A percentile compares a stretch with the other conserved stretches of the same genome.
Evolutionary conservation across 768 basidiomycete species (phyloP).

Genomic region (Psilocybe cyanescens): DNA sequence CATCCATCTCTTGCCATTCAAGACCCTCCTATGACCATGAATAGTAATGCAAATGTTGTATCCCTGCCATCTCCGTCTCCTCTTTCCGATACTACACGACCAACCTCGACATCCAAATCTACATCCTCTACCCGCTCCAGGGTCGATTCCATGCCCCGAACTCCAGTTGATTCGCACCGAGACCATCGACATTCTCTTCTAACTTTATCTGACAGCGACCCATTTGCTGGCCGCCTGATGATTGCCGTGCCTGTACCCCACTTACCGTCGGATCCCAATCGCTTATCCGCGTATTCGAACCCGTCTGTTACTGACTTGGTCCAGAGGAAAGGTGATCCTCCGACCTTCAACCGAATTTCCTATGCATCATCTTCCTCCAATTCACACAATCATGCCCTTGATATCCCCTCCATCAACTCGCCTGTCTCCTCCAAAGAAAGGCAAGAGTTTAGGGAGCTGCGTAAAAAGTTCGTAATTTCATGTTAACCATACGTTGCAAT

Average conservation of each 20-base stretch:
- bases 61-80: conserved; percentile 6
- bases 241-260: conserved; percentile 35
- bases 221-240: conserved; percentile 58
- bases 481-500: conserved; percentile 4
- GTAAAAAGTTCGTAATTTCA: conserved; percentile 22
- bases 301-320: conserved; percentile 49
- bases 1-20: conserved; percentile 54
- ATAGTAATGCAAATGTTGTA: neutral
- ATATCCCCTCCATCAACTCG: conserved; percentile 22
- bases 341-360: conserved; percentile 48
- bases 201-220: conserved; percentile 66
- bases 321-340: conserved; percentile 41
- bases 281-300: conserved; percentile 57
- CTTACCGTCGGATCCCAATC: conserved; percentile 46
- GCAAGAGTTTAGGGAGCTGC: conserved; percentile 22
- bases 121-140: conserved; percentile 60
- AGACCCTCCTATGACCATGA: conserved; percentile 39
- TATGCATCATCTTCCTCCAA: conserved; percentile 64
- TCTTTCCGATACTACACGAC: conserved; percentile 38
- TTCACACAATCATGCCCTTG: conserved; percentile 41
- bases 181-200: conserved; percentile 54
- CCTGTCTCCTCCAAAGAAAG: conserved; percentile 11
- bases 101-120: conserved; percentile 45
- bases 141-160: conserved; percentile 56
- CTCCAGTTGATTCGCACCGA: conserved; percentile 53